phyloP scores from a whole-genome alignment of 257 asterid genomes.

The Solanum tacnaense region DNA sequence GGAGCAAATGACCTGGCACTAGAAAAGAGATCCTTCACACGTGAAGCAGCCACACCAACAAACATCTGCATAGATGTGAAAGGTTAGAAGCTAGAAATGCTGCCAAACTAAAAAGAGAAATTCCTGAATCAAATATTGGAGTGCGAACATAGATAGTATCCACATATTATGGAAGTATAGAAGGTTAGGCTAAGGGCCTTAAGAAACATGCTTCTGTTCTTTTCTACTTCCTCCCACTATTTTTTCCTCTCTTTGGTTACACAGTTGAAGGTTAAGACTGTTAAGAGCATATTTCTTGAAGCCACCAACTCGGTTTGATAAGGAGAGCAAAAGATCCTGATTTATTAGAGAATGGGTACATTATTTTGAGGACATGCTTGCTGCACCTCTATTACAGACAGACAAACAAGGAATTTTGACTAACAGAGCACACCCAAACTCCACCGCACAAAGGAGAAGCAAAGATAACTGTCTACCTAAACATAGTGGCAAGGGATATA shows the following conservation, averaged over 20 bases:
- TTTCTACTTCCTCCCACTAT: neutral
- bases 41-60: slow-evolving; percentile 99
- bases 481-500: neutral
- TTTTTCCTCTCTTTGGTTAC: neutral
- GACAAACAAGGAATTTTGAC: neutral
- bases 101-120: neutral
- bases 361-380: neutral
- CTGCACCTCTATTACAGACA: neutral
- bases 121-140: neutral
- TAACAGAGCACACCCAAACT: neutral
- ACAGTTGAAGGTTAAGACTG: neutral
- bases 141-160: neutral
- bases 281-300: neutral
- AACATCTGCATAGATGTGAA: slow-evolving; percentile 62
- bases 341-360: neutral
- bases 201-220: neutral
- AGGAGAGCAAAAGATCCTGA: neutral
- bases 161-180: neutral
- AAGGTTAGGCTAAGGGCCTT: neutral
- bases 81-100: neutral
- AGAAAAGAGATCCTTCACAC: slow-evolving; percentile 94
- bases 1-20: slow-evolving; percentile 97
- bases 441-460: neutral
- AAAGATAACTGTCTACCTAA: neutral
- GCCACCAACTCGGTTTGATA: neutral